Conservation (phyloP, 2,329 filamentous ascomycete species). For the Colletotrichum tanaceti region DNA sequence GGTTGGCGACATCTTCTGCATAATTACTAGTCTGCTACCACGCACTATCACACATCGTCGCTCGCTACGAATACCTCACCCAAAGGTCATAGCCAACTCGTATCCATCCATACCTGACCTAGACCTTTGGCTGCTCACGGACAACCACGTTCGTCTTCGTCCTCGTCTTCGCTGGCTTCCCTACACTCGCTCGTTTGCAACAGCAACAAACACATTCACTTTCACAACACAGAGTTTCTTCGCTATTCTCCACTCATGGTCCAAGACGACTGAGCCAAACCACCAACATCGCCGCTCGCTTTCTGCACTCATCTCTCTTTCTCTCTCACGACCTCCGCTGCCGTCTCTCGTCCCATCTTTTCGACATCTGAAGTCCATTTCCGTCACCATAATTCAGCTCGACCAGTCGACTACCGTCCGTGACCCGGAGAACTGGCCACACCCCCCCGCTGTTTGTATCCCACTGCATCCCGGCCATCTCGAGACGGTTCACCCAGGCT, state of each 20-base stretch:
- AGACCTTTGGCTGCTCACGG: slow-evolving; percentile 1
- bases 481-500: slow-evolving; percentile 31
- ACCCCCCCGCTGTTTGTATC: slow-evolving; percentile 11
- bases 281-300: slow-evolving; percentile 6
- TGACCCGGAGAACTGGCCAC: slow-evolving; percentile 31
- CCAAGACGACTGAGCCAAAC: slow-evolving; percentile 1
- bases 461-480: slow-evolving; percentile 34
- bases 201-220: slow-evolving; percentile 19
- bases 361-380: slow-evolving; percentile 6
- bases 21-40: not conserved
- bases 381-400: slow-evolving; percentile 1
- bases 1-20: not conserved
- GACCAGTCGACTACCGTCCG: slow-evolving; percentile 14
- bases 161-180: not conserved
- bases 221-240: not conserved
- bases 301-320: not conserved
- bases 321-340: not conserved
- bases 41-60: slow-evolving; percentile 21
- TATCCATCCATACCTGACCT: not conserved
- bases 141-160: not conserved
- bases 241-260: not conserved
- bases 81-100: not conserved
- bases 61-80: slow-evolving; percentile 23
- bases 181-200: slow-evolving; percentile 12
- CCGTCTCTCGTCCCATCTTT: not conserved